These are phyloP conservation scores for Mortierella sp. DNA, from an alignment of 371 early-diverging fungal species.

Conservation along the genomic window DNA sequence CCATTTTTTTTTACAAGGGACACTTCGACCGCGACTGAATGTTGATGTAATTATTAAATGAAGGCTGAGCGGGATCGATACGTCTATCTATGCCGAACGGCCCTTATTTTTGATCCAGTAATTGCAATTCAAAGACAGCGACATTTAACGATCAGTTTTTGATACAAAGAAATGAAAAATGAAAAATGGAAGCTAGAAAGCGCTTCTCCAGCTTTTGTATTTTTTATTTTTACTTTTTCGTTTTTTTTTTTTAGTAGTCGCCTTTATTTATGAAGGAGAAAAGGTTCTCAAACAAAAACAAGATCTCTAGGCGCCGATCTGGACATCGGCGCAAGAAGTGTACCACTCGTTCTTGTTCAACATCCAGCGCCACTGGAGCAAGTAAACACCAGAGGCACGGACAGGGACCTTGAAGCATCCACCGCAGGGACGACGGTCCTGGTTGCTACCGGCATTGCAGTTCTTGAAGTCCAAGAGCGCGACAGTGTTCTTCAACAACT, in stretches of 20 bases:
- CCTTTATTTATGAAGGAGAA: too few species aligned
- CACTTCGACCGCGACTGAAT: too few species aligned
- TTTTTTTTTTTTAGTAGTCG: not conserved
- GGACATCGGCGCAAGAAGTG: constrained; percentile 38
- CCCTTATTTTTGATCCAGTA: not conserved
- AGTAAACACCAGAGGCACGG: constrained; percentile 39
- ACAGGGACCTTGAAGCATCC: constrained; percentile 53
- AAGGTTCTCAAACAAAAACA: too few species aligned
- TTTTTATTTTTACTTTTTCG: not conserved
- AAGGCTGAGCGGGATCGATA: too few species aligned
- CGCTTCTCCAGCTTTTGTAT: not conserved
- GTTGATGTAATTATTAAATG: too few species aligned
- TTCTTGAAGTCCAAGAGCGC: constrained; percentile 31
- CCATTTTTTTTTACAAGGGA: too few species aligned
- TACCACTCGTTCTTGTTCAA: constrained; percentile 47
- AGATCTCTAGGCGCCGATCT: constrained; percentile 2
- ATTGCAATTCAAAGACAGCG: not conserved
- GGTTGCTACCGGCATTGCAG: constrained; percentile 25
- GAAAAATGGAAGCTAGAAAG: not conserved
- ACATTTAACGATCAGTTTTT: not conserved
- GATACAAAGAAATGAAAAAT: not conserved
- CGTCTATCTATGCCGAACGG: not conserved
- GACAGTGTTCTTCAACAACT: constrained; percentile 23
- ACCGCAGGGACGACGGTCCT: constrained; percentile 44
- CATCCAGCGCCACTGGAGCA: constrained; percentile 54